A percentile compares a stretch with the other conserved stretches of the same genome.
Conservation (phyloP, 805 yeast genomes). For the Candida maris region DNA sequence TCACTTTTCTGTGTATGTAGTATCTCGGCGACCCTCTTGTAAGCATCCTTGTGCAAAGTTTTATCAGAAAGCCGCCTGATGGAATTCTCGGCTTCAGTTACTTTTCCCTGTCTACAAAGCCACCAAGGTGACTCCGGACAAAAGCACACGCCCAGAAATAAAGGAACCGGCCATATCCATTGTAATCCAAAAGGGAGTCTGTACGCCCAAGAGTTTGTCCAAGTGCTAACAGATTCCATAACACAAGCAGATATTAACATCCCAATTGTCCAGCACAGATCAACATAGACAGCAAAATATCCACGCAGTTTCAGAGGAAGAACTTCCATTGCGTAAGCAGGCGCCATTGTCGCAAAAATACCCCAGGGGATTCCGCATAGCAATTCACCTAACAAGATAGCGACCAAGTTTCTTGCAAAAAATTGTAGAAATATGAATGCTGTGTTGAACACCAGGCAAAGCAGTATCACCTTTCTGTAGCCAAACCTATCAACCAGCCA, state of each 20-base stretch:
- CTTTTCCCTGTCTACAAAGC: conserved; percentile 40
- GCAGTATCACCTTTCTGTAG: conserved; percentile 36
- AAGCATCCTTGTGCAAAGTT: neutral
- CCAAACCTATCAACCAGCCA: conserved; percentile 39
- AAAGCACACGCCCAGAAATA: conserved; percentile 37
- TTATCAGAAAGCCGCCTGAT: conserved; percentile 35
- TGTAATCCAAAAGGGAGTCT: conserved; percentile 55
- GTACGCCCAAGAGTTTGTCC: conserved; percentile 36
- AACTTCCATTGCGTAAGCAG: conserved; percentile 56
- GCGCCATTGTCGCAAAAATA: conserved; percentile 46
- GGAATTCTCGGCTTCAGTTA: conserved; percentile 37
- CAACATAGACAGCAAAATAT: conserved; percentile 48
- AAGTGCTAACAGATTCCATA: conserved; percentile 24
- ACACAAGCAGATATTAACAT: conserved; percentile 54
- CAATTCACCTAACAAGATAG: conserved; percentile 41
- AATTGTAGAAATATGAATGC: conserved; percentile 37
- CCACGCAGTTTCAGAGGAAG: conserved; percentile 48
- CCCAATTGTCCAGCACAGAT: conserved; percentile 54
- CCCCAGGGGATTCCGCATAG: conserved; percentile 52
- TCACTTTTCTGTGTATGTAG: conserved; percentile 13
- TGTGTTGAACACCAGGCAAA: conserved; percentile 27
- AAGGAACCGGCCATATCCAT: conserved; percentile 56
- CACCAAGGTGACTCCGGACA: conserved; percentile 62
- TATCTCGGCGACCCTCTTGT: conserved; percentile 13
- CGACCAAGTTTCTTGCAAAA: conserved; percentile 35